Percentiles rank a stretch among this genome's conserved stretches.
Evolutionary conservation across 345 rosid species (phyloP).

Genomic region (Cardamine occulta): DNA sequence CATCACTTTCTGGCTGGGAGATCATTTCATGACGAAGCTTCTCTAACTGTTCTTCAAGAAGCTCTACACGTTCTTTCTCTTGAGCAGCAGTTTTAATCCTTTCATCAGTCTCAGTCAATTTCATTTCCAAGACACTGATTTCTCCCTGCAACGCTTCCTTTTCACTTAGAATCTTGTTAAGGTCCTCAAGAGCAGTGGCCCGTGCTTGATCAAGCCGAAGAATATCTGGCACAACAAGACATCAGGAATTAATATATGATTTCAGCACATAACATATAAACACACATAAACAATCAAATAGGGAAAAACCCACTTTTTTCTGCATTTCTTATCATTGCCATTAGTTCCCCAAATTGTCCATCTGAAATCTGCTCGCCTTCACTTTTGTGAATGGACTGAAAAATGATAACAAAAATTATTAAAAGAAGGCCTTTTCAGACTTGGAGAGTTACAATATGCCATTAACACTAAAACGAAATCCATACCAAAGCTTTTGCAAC

Average conservation of each 20-base stretch:
- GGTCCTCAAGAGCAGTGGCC: constrained; percentile 73
- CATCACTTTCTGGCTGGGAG: constrained; percentile 43
- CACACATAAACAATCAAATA: constrained; percentile 11
- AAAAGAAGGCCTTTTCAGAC: not conserved
- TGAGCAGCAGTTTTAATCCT: constrained; percentile 72
- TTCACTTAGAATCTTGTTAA: constrained; percentile 65
- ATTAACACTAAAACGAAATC: not conserved
- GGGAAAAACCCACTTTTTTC: constrained; percentile 64
- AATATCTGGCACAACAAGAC: constrained; percentile 58
- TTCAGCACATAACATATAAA: constrained; percentile 1
- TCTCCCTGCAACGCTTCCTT: constrained; percentile 81
- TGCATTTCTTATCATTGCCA: constrained; percentile 77
- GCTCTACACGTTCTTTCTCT: constrained; percentile 72
- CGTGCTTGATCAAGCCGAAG: constrained; percentile 86
- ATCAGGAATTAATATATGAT: not conserved
- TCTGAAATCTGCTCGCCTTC: constrained; percentile 52
- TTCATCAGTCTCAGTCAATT: constrained; percentile 88
- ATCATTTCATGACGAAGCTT: constrained; percentile 62
- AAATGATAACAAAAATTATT: constrained; percentile 21
- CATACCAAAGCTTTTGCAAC: constrained; percentile 60
- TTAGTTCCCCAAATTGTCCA: constrained; percentile 66
- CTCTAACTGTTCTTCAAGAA: constrained; percentile 73
- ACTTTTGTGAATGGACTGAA: constrained; percentile 57
- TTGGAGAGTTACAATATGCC: not conserved
- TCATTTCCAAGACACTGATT: constrained; percentile 68